Evolutionary conservation across 2,329 filamentous ascomycete genomes (phyloP), one percentile per base, ranked within the genome.

Genomic region (Fusarium transvaalense): DNA sequence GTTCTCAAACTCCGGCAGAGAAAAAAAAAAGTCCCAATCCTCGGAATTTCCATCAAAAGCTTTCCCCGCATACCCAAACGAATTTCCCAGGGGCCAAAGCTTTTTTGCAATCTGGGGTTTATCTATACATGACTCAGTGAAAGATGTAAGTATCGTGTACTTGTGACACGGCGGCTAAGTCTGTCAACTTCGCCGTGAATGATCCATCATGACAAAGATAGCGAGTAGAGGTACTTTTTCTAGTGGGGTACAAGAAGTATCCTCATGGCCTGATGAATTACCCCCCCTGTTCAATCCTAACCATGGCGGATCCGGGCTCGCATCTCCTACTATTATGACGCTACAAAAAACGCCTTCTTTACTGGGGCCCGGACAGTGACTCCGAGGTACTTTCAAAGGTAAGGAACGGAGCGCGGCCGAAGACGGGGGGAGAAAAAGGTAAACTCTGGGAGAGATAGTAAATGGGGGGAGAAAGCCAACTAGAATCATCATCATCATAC

Each of bases 51-150:
- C 34, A 21, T 34, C 19, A 54, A 57, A 46, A 63, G 45, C 52
- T 64, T 50, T 64, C 61, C 61, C 61, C 61, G 61, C 61, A 64
- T 64, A 64, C 37, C 47, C 38, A 64, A 43, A 64, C n/a, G n/a
- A 50, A 62, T 48, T 27, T 14, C 32, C 10, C 37, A 48, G 35
- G 59, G 60, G 48, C 43, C 23, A 34, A 41, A 56, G 38, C 35
- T 39, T 29, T 27, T 27, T 27, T 42, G 21, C 25, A 45, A 54
- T 67, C 61, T 45, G 66, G 66, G 66, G 64, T 29, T 53, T 46
- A 69, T 46, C 65, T 35, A 29, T 70, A 69, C 66, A 48, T 69
- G 66, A 69, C 66, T 69, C 66, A 70, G 66, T 69, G 66, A 69
- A 67, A 43, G 48, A 47, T 31, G 2, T 0, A 35, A 25, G 66